Percentiles rank a stretch among this genome's conserved stretches.
These are phyloP conservation scores for Aspergillus glaucus DNA, from an alignment of 2,329 filamentous ascomycete genomes.

Conservation along the genomic window DNA sequence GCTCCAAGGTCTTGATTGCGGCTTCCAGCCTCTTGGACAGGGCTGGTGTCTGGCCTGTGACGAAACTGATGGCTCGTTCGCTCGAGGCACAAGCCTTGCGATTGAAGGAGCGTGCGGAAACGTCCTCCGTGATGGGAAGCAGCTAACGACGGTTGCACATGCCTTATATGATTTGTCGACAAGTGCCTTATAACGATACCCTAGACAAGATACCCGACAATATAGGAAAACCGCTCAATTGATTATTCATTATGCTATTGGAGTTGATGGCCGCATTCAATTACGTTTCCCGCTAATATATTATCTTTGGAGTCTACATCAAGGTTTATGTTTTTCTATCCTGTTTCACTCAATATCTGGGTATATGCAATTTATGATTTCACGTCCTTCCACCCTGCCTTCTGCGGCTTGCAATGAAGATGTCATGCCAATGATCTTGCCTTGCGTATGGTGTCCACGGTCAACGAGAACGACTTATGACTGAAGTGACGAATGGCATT, in stretches of 20 bases:
- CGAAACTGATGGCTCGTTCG: constrained; percentile 62
- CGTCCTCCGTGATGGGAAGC: constrained; percentile 24
- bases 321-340: neutral
- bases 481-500: neutral
- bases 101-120: constrained; percentile 53
- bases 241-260: too few relatives aligned
- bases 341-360: neutral
- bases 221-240: too few relatives aligned
- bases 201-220: neutral
- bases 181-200: constrained; percentile 1
- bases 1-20: constrained; percentile 74
- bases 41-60: constrained; percentile 86
- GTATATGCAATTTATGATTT: neutral
- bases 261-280: neutral
- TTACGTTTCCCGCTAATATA: neutral
- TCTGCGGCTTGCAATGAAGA: neutral
- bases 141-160: constrained; percentile 13
- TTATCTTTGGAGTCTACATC: neutral
- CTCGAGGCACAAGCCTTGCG: constrained; percentile 59
- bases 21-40: constrained; percentile 84
- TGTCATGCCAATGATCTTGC: neutral
- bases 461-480: neutral
- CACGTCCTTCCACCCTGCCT: neutral
- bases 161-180: neutral
- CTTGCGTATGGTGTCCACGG: neutral